Base-by-base conservation (phyloP, 2,329 filamentous ascomycete genomes). In the Dactylonectria macrodidyma region DNA sequence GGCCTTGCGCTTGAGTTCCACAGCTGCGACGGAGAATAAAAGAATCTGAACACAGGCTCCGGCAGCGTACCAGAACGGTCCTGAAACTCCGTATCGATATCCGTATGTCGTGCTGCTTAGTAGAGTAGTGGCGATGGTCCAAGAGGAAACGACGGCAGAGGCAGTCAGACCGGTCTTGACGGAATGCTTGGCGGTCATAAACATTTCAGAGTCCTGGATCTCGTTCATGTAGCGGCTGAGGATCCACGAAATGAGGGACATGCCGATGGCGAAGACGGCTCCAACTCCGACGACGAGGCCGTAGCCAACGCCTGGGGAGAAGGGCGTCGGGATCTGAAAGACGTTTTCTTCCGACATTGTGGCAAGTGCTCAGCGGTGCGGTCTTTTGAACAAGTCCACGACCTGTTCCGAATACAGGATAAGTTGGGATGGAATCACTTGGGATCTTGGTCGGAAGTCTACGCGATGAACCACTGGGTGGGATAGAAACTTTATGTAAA, bases 171-270 rank as follows among this genome's bases (percentile, higher is more conserved):
- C 63, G 1, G 63, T 52, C 22, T 66, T 66, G 36, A 66, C 63
- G 3, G 58, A 62, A 51, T 62, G 58, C 38, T 66, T 66, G 4
- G 58, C 63, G 2, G 63, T 66, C 63, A 66, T 66, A 47, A 66
- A 66, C 63, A 66, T 66, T 34, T 66, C 63, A 9, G 63, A 66
- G 30, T 61, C 58, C n/a, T 66, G 63, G 14, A 61, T 66, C 14
- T 66, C 63, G 10, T 61, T 62, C 58, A 66, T 61, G 52, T 61
- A 62, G 12, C 58, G 63, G 24, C 63, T 66, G 47, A 66, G 58
- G 3, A 61, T 38, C 63, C 63, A 66, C 1, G 63, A 66, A 19
- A 66, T 50, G 36, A 66, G 34, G 47, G 58, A 61, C 63, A 66
- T 66, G 63, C 63, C 58, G 19, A 66, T 61, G 51, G 63, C 63